phyloP scores from a whole-genome alignment of 2,329 filamentous ascomycete genomes.

The Penicillium sumatraense region DNA sequence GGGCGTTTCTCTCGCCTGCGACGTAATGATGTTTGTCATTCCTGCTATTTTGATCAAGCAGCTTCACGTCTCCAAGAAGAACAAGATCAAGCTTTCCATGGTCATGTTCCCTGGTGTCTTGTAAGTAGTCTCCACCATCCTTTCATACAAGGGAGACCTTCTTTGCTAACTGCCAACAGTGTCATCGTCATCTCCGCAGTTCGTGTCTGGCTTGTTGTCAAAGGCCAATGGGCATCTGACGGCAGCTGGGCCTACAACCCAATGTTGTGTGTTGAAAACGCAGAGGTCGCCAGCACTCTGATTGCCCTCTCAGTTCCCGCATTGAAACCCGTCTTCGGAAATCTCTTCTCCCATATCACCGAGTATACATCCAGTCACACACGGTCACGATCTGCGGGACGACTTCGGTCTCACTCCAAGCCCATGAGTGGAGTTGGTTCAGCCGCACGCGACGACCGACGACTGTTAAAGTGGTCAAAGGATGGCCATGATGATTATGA shows the following conservation, averaged over 20 bases:
- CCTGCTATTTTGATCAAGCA: slow-evolving; percentile 54
- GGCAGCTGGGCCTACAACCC: slow-evolving; percentile 58
- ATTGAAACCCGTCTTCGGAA: slow-evolving; percentile 53
- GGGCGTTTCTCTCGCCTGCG: slow-evolving; percentile 54
- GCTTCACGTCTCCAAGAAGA: slow-evolving; percentile 49
- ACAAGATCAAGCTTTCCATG: slow-evolving; percentile 54
- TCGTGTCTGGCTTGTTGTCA: slow-evolving; percentile 54
- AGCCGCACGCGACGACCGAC: slow-evolving; percentile 25
- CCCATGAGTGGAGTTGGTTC: slow-evolving; percentile 20
- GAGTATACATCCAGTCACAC: slow-evolving; percentile 29
- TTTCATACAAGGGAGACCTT: neutral
- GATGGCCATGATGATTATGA: slow-evolving; percentile 28
- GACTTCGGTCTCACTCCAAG: slow-evolving; percentile 22
- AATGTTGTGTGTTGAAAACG: slow-evolving; percentile 55
- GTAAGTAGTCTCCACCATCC: slow-evolving; percentile 36
- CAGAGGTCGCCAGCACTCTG: slow-evolving; percentile 57
- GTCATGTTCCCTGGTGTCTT: slow-evolving; percentile 56
- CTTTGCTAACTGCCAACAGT: slow-evolving; percentile 32
- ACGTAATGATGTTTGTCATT: slow-evolving; percentile 57
- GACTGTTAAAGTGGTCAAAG: slow-evolving; percentile 27
- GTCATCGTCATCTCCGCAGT: slow-evolving; percentile 56
- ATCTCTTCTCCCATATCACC: slow-evolving; percentile 25
- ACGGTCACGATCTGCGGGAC: slow-evolving; percentile 20
- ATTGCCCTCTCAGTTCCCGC: slow-evolving; percentile 58
- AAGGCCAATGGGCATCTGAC: slow-evolving; percentile 52